phyloP scores from a whole-genome alignment of 1,284 basidiomycete species.

The Pseudozyma tsukubaensis region DNA sequence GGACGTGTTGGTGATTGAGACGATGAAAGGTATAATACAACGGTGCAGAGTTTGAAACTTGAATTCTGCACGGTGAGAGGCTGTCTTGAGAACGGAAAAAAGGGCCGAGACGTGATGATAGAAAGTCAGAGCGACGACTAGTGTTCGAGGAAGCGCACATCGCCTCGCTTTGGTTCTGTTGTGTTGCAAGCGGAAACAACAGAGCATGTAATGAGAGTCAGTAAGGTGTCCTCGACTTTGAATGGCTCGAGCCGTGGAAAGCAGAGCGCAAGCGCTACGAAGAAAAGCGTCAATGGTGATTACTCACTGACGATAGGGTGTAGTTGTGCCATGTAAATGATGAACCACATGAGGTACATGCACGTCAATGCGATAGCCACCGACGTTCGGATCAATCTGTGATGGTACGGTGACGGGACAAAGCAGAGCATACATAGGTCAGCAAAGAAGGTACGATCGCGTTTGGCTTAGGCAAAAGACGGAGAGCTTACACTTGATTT shows the following conservation, averaged over 20 bases:
- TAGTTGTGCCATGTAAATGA: slow-evolving; percentile 67
- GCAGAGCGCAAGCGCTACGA: neutral
- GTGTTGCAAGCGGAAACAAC: neutral
- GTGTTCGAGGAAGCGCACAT: slow-evolving; percentile 60
- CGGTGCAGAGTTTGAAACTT: neutral
- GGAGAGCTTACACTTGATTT: slow-evolving; percentile 64
- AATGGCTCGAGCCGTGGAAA: neutral
- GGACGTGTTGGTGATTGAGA: slow-evolving; percentile 1
- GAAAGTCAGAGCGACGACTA: neutral
- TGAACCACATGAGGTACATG: slow-evolving; percentile 69
- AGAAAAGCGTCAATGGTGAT: neutral
- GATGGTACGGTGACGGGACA: no score
- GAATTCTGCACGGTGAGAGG: neutral
- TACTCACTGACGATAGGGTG: slow-evolving; percentile 68
- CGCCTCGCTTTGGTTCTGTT: slow-evolving; percentile 60
- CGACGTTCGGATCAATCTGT: slow-evolving; percentile 65
- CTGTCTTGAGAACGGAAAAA: slow-evolving; percentile 11
- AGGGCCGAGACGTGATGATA: slow-evolving; percentile 2
- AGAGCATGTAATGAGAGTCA: neutral
- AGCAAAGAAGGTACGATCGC: neutral
- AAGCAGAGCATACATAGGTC: neutral
- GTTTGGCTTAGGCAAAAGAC: neutral
- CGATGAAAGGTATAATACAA: slow-evolving; percentile 22
- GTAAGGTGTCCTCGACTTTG: neutral
- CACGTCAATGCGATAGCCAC: slow-evolving; percentile 61